phyloP scores from a whole-genome alignment of 169 alveolate genomes.

The Babesia gibsoni region DNA sequence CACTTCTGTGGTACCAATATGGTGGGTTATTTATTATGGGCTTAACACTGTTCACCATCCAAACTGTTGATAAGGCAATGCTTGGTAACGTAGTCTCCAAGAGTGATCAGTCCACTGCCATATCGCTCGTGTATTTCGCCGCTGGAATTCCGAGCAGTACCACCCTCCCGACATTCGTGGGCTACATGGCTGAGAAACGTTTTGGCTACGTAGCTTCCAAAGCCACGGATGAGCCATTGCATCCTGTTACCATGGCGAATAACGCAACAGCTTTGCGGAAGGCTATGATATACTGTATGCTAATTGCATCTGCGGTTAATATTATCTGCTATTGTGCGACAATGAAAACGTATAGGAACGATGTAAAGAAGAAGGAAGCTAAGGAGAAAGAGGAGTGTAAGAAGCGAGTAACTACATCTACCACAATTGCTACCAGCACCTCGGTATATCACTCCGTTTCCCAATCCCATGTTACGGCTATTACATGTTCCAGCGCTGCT shows the following conservation, averaged over 20 bases:
- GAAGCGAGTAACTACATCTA: too few relatives aligned
- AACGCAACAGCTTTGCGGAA: constrained; percentile 17
- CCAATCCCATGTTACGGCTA: too few relatives aligned
- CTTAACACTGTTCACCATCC: neutral
- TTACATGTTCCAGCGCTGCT: too few relatives aligned
- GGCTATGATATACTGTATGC: constrained; percentile 3
- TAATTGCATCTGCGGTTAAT: neutral
- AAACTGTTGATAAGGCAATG: constrained; percentile 3
- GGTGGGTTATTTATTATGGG: neutral
- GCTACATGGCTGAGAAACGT: neutral
- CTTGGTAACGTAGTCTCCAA: neutral
- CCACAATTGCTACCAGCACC: too few relatives aligned
- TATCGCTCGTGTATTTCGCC: neutral
- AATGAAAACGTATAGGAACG: constrained; percentile 8
- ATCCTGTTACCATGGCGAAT: neutral
- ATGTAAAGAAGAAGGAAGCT: too few relatives aligned
- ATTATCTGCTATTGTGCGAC: constrained; percentile 5
- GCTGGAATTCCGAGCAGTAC: constrained; percentile 3
- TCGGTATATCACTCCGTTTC: too few relatives aligned
- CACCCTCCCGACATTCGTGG: neutral
- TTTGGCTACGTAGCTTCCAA: neutral
- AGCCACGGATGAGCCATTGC: neutral
- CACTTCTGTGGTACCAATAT: constrained; percentile 7
- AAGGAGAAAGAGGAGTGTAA: too few relatives aligned
- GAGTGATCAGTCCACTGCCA: neutral